A percentile compares a stretch with the other conserved stretches of the same genome.
phyloP scores from a whole-genome alignment of 371 early-diverging fungal genomes.

The Fennellomyces sp. region DNA sequence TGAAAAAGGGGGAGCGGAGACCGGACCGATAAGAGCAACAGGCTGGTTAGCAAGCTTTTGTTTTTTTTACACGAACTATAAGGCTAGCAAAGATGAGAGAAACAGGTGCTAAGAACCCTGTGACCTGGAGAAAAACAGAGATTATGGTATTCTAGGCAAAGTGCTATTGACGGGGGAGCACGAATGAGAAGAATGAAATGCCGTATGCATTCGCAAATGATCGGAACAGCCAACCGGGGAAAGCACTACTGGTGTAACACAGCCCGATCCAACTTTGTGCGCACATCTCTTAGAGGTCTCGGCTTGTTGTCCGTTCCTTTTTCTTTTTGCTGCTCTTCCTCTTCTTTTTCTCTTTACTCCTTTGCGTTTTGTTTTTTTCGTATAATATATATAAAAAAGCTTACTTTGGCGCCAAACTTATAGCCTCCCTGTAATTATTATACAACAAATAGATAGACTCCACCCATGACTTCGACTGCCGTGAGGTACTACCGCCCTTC shows the following conservation, averaged over 20 bases:
- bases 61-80: too few relatives aligned
- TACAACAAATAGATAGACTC: neutral
- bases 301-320: constrained; percentile 13
- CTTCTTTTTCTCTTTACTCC: constrained; percentile 7
- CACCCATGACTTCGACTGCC: constrained; percentile 27
- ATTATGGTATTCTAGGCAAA: too few relatives aligned
- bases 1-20: neutral
- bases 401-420: neutral
- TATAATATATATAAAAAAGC: constrained; percentile 1
- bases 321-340: constrained; percentile 7
- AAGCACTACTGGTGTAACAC: constrained; percentile 9
- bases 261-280: constrained; percentile 21
- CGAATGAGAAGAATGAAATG: neutral
- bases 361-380: constrained; percentile 2
- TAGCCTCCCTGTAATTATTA: too few relatives aligned
- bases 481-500: constrained; percentile 27
- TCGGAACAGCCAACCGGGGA: constrained; percentile 1
- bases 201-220: neutral
- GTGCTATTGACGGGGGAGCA: too few relatives aligned
- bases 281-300: neutral
- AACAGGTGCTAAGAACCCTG: neutral
- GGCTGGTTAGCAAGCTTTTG: too few relatives aligned
- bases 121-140: too few relatives aligned
- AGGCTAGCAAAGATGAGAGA: too few relatives aligned
- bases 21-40: too few relatives aligned